Conservation (phyloP, 768 basidiomycete species). For the Collybiopsis confluens region DNA sequence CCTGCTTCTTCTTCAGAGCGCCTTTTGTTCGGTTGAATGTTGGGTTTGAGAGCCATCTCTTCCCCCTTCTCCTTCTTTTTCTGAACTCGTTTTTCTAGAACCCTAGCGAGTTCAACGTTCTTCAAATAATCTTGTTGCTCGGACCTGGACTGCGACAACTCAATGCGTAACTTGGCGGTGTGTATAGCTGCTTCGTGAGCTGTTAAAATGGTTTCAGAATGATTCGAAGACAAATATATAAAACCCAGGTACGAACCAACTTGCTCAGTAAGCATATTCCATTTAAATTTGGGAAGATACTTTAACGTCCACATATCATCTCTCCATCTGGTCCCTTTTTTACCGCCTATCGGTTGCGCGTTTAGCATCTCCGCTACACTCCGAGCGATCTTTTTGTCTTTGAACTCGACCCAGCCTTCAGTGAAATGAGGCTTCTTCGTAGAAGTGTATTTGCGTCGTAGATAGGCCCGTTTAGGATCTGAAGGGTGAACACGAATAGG, state of each 20-base stretch:
- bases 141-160: slow-evolving; percentile 78
- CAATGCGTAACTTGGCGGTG: slow-evolving; percentile 83
- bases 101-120: slow-evolving; percentile 89
- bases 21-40: slow-evolving; percentile 3
- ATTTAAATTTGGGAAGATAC: slow-evolving; percentile 95
- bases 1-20: not conserved
- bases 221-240: not conserved
- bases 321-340: slow-evolving; percentile 85
- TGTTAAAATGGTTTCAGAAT: slow-evolving; percentile 23
- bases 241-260: slow-evolving; percentile 62
- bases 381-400: slow-evolving; percentile 87
- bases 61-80: slow-evolving; percentile 58
- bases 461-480: slow-evolving; percentile 88
- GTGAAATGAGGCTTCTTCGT: slow-evolving; percentile 86
- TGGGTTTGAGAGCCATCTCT: slow-evolving; percentile 27
- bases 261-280: slow-evolving; percentile 98
- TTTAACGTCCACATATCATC: slow-evolving; percentile 99
- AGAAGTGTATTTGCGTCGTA: slow-evolving; percentile 73
- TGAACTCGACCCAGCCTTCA: slow-evolving; percentile 99
- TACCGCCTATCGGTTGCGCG: slow-evolving; percentile 91
- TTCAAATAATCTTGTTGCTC: slow-evolving; percentile 92
- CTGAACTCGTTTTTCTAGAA: slow-evolving; percentile 76
- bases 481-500: not conserved
- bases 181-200: slow-evolving; percentile 93
- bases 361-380: slow-evolving; percentile 94